Evolutionary conservation across 2,329 filamentous ascomycete genomes (phyloP), one percentile per base, ranked within the genome.

Genomic region (Botrytis hyacinthi): DNA sequence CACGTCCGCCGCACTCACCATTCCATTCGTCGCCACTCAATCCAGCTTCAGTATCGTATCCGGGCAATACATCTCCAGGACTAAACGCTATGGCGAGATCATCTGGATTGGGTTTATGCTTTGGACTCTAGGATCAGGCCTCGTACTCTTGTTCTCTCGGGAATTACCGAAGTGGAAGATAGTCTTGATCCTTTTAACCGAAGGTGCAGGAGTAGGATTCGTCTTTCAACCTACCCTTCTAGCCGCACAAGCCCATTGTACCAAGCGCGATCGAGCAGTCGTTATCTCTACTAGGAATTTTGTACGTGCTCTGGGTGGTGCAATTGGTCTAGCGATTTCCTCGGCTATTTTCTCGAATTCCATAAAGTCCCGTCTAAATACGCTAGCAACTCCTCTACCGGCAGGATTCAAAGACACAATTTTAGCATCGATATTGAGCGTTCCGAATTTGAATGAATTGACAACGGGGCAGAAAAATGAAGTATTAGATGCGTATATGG

Each of bases 201-300:
- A 87, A 46, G 86, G 88, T 2, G 78, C 85, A 4, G 88, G 88
- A 16, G 82, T 89, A 0, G 89, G 89, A 1, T 84, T 83, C 73
- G 80, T 82, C 37, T 84, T 85, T 71, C 84, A 85, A 74, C 84
- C 83, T 7, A 85, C 84, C 0, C 82, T 91, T 0, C 84, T 90
- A 8, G 89, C 88, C 1, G 79, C 88, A 22, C 88, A 90, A 78
- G 87, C 88, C 0, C 87, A 90, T 78, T 86, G 84, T 35, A 82
- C 84, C 1, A 88, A 88, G 78, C 81, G 85, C 0, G 86, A 90
- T 61, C 84, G 89, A 32, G 89, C 90, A 0, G 86, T 91, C 1
- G 86, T 90, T 32, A 91, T 90, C 51, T 88, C 87, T 3, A 86
- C 87, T 70, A 84, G 89, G 1, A 91, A 91, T 76, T 91, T 91